Evolutionary conservation across 306 rosid genomes (phyloP).

Genomic region (Luffa acutangula): DNA sequence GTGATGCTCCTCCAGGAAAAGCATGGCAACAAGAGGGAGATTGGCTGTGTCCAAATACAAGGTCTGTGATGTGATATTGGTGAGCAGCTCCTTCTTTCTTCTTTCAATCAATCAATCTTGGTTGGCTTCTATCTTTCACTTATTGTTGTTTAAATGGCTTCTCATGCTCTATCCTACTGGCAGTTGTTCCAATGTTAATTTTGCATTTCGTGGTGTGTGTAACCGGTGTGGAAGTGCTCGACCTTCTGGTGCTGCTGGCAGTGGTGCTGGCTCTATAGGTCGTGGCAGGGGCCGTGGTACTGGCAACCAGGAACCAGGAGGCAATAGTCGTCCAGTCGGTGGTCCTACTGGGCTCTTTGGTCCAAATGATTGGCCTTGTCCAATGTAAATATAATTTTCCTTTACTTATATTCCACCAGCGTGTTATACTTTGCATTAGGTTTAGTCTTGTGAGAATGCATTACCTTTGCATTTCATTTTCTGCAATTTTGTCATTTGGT

Average conservation of each 20-base stretch:
- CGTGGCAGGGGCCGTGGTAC: slow-evolving; percentile 86
- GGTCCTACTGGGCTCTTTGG: slow-evolving; percentile 76
- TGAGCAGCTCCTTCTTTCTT: slow-evolving; percentile 95
- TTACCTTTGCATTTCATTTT: not conserved
- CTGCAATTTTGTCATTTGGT: not conserved
- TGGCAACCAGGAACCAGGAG: slow-evolving; percentile 51
- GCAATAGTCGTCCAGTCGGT: slow-evolving; percentile 52
- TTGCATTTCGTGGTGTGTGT: slow-evolving; percentile 99
- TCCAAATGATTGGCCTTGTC: slow-evolving; percentile 98
- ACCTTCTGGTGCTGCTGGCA: slow-evolving; percentile 77
- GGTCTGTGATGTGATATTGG: slow-evolving; percentile 99
- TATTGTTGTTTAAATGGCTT: slow-evolving; percentile 16
- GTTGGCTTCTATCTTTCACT: not conserved
- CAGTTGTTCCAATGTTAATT: slow-evolving; percentile 92
- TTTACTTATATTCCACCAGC: not conserved
- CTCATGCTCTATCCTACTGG: slow-evolving; percentile 24
- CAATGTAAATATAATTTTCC: slow-evolving; percentile 47
- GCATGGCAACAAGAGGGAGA: slow-evolving; percentile 99
- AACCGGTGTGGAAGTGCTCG: slow-evolving; percentile 98
- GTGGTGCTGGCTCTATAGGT: slow-evolving; percentile 66
- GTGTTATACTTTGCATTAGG: not conserved
- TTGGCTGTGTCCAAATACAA: slow-evolving; percentile 98
- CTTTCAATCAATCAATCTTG: slow-evolving; percentile 6
- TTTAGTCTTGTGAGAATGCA: not conserved
- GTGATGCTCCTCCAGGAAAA: slow-evolving; percentile 66